A percentile compares a stretch with the other conserved stretches of the same genome.
These are phyloP conservation scores for Sporothrix phasma DNA, from an alignment of 2,329 filamentous ascomycete species.

Conservation along the genomic window DNA sequence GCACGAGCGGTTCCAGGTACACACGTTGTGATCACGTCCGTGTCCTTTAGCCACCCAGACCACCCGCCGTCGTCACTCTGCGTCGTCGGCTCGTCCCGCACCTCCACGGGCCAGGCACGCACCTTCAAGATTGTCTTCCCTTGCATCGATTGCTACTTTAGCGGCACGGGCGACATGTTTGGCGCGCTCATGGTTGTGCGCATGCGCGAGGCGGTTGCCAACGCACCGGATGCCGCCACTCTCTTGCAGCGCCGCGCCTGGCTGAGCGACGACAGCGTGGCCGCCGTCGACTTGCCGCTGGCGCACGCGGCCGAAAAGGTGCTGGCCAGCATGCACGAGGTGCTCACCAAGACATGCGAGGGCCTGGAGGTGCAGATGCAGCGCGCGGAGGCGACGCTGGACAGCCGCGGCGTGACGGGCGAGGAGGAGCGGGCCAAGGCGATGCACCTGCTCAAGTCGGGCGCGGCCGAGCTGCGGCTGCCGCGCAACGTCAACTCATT, in stretches of 20 bases:
- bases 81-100: slow-evolving; percentile 68
- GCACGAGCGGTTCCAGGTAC: slow-evolving; percentile 65
- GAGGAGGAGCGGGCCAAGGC: slow-evolving; percentile 43
- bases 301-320: slow-evolving; percentile 79
- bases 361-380: slow-evolving; percentile 47
- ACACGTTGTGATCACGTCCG: slow-evolving; percentile 87
- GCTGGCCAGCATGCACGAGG: slow-evolving; percentile 82
- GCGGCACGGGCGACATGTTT: slow-evolving; percentile 97
- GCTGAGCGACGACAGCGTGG: slow-evolving; percentile 65
- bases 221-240: slow-evolving; percentile 35
- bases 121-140: slow-evolving; percentile 84
- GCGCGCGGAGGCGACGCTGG: slow-evolving; percentile 29
- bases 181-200: slow-evolving; percentile 81
- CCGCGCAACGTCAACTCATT: slow-evolving; percentile 64
- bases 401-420: slow-evolving; percentile 11
- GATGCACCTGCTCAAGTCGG: slow-evolving; percentile 59
- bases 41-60: slow-evolving; percentile 53
- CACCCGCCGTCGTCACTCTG: slow-evolving; percentile 46
- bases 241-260: slow-evolving; percentile 47
- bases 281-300: slow-evolving; percentile 63
- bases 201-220: slow-evolving; percentile 68
- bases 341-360: slow-evolving; percentile 59
- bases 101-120: slow-evolving; percentile 54
- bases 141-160: slow-evolving; percentile 85
- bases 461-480: slow-evolving; percentile 80